phyloP scores from a whole-genome alignment of 768 basidiomycete species.

The Termitomyces sp. region DNA sequence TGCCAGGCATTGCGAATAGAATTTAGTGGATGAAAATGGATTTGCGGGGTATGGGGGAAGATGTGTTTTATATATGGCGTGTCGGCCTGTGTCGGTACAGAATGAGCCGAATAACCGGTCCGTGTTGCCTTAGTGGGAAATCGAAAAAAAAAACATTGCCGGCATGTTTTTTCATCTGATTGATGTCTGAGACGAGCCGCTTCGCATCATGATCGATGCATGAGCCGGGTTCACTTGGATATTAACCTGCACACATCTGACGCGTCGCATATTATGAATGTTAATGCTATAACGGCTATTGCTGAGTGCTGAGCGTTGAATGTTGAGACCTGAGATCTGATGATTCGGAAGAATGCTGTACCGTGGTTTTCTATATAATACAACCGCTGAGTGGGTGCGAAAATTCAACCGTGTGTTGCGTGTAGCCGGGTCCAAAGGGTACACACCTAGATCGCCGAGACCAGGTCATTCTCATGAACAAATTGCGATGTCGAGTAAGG shows the following conservation, averaged over 20 bases:
- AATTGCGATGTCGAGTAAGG: not conserved
- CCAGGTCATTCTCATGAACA: not conserved
- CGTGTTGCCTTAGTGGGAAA: too few relatives aligned
- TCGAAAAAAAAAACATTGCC: not conserved
- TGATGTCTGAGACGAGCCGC: not conserved
- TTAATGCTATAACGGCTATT: too few relatives aligned
- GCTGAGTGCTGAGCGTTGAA: too few relatives aligned
- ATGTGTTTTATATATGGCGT: not conserved
- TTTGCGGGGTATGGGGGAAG: not conserved
- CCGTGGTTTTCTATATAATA: too few relatives aligned
- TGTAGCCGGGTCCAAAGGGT: too few relatives aligned
- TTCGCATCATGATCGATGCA: too few relatives aligned
- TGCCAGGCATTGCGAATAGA: constrained; percentile 27
- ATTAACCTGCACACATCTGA: too few relatives aligned
- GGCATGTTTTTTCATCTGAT: not conserved
- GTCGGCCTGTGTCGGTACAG: not conserved
- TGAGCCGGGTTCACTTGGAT: too few relatives aligned
- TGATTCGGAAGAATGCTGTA: too few relatives aligned
- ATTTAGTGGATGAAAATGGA: not conserved
- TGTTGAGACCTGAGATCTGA: too few relatives aligned
- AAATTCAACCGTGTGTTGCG: not conserved
- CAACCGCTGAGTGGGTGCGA: not conserved
- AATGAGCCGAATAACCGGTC: not conserved
- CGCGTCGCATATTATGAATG: too few relatives aligned
- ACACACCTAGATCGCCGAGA: not conserved